Percentiles rank a stretch among this genome's conserved stretches.
Conservation (phyloP, 768 basidiomycete species). For the Lactifluus pinguis region DNA sequence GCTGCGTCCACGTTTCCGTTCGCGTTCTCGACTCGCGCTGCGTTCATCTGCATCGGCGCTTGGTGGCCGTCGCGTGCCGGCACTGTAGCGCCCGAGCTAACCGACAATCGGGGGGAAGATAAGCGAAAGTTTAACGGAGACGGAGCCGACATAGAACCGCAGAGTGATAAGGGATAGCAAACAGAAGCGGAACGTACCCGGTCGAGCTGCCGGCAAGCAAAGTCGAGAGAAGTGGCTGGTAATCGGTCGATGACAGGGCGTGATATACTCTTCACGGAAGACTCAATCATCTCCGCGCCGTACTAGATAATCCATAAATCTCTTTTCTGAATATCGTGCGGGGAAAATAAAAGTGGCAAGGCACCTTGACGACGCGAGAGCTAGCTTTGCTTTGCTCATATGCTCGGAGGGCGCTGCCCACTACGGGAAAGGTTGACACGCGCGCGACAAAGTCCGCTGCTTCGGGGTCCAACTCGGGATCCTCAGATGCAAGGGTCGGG, state of each 20-base stretch:
- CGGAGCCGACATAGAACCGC: background rate
- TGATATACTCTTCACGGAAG: constrained; percentile 70
- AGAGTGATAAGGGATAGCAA: background rate
- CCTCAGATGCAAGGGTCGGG: constrained; percentile 19
- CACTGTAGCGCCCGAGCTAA: constrained; percentile 14
- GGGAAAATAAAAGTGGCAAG: constrained; percentile 7
- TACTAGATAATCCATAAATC: constrained; percentile 41
- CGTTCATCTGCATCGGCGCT: constrained; percentile 6
- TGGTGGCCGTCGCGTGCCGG: constrained; percentile 4
- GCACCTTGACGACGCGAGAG: constrained; percentile 78
- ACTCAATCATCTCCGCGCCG: constrained; percentile 82
- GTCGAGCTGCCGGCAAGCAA: constrained; percentile 83
- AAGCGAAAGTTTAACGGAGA: background rate
- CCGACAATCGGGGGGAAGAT: background rate
- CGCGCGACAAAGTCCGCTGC: constrained; percentile 40
- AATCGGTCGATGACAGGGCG: constrained; percentile 74
- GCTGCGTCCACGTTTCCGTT: constrained; percentile 12
- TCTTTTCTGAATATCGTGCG: background rate
- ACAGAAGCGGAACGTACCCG: constrained; percentile 40
- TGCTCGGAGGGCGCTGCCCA: constrained; percentile 59
- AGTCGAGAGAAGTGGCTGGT: constrained; percentile 71
- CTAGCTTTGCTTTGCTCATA: constrained; percentile 81
- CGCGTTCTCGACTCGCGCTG: constrained; percentile 2
- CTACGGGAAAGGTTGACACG: constrained; percentile 61
- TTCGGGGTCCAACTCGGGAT: constrained; percentile 23